A percentile compares a stretch with the other conserved stretches of the same genome.
Conservation (phyloP, 176 grass and related monocot species). For the Rhynchospora tenuis region DNA sequence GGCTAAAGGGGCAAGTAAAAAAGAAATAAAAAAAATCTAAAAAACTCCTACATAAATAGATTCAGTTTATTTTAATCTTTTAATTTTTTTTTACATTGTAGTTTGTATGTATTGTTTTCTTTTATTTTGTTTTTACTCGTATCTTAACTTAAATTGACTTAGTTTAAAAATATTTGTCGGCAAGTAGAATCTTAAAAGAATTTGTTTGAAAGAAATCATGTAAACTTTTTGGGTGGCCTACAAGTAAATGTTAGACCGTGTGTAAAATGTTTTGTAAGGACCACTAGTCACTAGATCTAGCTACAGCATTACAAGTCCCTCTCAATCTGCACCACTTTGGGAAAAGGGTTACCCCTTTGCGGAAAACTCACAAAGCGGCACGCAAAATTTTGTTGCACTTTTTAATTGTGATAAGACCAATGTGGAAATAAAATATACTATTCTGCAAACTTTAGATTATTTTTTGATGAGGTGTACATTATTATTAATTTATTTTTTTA, state of each 20-base stretch:
- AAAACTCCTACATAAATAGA: too few species aligned
- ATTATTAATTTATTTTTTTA: not conserved
- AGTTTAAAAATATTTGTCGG: too few species aligned
- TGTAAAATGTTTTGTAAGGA: not conserved
- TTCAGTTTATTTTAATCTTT: too few species aligned
- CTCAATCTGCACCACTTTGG: conserved; percentile 19
- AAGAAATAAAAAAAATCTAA: too few species aligned
- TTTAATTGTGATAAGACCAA: conserved; percentile 11
- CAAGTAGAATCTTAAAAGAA: too few species aligned
- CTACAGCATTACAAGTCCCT: conserved; percentile 9
- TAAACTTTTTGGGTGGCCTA: not conserved
- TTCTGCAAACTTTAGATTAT: not conserved
- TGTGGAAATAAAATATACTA: not conserved
- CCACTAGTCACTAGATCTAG: not conserved
- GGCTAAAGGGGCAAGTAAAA: too few species aligned
- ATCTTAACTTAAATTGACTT: too few species aligned
- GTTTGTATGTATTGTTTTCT: not conserved
- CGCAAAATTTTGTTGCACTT: conserved; percentile 11
- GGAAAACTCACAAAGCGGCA: conserved; percentile 19
- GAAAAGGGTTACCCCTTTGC: conserved; percentile 22
- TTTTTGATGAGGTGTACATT: not conserved
- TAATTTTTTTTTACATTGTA: too few species aligned
- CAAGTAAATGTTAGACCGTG: not conserved
- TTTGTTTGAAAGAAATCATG: not conserved
- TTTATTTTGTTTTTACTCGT: too few species aligned